Evolutionary conservation across 176 grass and related monocot genomes (phyloP).

Genomic region (Metroxylon sagu): DNA sequence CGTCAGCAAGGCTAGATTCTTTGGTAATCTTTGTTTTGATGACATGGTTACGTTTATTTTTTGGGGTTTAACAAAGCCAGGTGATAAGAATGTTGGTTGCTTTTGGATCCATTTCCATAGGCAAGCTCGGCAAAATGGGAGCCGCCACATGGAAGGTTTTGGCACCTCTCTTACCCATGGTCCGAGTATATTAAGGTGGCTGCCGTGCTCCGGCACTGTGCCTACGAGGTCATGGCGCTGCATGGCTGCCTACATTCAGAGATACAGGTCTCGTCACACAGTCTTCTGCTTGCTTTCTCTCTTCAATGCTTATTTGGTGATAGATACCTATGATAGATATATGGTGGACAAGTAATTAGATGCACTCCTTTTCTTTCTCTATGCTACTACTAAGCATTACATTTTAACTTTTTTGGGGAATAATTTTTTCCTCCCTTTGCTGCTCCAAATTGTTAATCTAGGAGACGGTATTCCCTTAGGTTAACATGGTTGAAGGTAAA

Average conservation of each 20-base stretch:
- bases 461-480: no score
- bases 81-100: not conserved
- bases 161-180: slow-evolving; percentile 36
- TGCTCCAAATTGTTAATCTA: no score
- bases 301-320: no score
- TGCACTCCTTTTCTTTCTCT: no score
- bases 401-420: no score
- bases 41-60: no score
- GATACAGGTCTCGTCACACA: slow-evolving; percentile 26
- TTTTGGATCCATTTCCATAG: slow-evolving; percentile 7
- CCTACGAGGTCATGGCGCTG: slow-evolving; percentile 52
- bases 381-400: no score
- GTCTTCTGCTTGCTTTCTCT: not conserved
- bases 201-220: slow-evolving; percentile 44
- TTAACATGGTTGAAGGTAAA: no score
- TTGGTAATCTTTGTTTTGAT: slow-evolving; percentile 14
- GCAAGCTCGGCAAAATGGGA: slow-evolving; percentile 53
- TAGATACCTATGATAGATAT: no score
- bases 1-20: slow-evolving; percentile 42
- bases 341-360: no score
- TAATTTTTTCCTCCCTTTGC: no score
- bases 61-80: no score
- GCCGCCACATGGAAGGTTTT: slow-evolving; percentile 45
- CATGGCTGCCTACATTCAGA: slow-evolving; percentile 45
- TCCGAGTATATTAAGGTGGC: slow-evolving; percentile 36